Conservation (phyloP, 2,329 filamentous ascomycete species). For the Fusarium begoniae region DNA sequence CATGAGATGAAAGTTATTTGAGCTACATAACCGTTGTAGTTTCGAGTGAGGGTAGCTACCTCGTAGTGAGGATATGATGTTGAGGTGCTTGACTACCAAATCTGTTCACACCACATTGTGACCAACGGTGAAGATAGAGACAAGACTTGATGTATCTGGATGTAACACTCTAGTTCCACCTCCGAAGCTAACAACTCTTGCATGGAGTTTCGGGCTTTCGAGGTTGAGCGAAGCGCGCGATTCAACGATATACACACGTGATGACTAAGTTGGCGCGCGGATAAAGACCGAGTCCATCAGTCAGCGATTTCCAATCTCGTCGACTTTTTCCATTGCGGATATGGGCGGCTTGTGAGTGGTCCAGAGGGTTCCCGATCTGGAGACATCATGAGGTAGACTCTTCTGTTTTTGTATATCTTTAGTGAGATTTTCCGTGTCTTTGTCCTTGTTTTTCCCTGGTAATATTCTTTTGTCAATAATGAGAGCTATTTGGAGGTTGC, state of each 20-base stretch:
- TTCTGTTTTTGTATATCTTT: conserved; percentile 7
- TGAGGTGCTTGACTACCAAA: no score
- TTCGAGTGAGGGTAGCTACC: not conserved
- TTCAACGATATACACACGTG: not conserved
- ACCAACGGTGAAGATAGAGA: not conserved
- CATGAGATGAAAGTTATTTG: not conserved
- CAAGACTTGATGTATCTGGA: not conserved
- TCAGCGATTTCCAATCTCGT: conserved; percentile 35
- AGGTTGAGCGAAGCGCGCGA: not conserved
- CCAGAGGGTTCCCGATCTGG: conserved; percentile 1
- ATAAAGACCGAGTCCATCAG: conserved; percentile 22
- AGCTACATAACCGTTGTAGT: not conserved
- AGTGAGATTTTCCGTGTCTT: not conserved
- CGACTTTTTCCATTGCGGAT: conserved; percentile 5
- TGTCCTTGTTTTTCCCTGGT: not conserved
- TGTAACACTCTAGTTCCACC: no score
- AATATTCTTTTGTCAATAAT: conserved; percentile 8
- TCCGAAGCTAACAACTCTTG: not conserved
- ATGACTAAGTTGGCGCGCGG: conserved; percentile 42
- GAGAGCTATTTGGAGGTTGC: conserved; percentile 17
- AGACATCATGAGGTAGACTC: conserved; percentile 24
- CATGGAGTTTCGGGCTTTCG: not conserved
- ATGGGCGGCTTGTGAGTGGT: conserved; percentile 29
- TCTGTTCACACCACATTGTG: not conserved
- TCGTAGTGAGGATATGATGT: not conserved